Percentiles rank a stretch among this genome's conserved stretches.
These are phyloP conservation scores for Udeniomyces megalosporus DNA, from an alignment of 768 basidiomycete species.

Conservation along the genomic window DNA sequence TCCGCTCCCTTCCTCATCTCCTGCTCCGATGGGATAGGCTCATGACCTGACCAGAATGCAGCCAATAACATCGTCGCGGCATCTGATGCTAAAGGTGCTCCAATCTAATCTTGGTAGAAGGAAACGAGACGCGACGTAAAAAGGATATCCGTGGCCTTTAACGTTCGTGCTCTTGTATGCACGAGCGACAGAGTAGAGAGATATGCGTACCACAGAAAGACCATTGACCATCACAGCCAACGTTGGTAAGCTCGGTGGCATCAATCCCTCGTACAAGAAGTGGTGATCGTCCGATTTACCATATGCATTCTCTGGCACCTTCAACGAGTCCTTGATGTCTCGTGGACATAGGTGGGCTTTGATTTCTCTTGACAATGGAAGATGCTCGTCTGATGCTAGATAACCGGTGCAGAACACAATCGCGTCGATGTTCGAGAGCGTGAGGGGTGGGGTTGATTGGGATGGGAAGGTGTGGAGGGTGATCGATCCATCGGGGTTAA, in stretches of 20 bases:
- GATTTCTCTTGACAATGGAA: not conserved
- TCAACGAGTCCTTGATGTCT: not conserved
- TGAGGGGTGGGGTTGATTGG: not conserved
- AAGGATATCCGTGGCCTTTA: no score
- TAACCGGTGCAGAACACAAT: not conserved
- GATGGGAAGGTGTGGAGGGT: not conserved
- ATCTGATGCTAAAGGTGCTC: no score
- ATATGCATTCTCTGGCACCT: not conserved
- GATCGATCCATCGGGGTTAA: not conserved
- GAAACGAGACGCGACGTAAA: no score
- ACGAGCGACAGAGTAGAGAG: no score
- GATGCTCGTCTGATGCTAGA: not conserved
- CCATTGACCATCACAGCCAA: no score
- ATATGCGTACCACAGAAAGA: no score
- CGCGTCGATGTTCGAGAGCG: not conserved
- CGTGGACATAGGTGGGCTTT: not conserved
- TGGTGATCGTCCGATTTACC: not conserved
- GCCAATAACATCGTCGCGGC: no score
- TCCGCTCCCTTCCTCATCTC: no score
- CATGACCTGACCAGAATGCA: no score
- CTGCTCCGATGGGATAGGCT: no score
- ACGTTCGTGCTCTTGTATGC: no score
- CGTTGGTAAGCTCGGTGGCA: not conserved
- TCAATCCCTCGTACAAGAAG: not conserved
- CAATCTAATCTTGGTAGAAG: no score